Percentiles rank a stretch among this genome's conserved stretches.
These are phyloP conservation scores for Trichoderma virens DNA, from an alignment of 495 filamentous ascomycete species.

Conservation along the genomic window DNA sequence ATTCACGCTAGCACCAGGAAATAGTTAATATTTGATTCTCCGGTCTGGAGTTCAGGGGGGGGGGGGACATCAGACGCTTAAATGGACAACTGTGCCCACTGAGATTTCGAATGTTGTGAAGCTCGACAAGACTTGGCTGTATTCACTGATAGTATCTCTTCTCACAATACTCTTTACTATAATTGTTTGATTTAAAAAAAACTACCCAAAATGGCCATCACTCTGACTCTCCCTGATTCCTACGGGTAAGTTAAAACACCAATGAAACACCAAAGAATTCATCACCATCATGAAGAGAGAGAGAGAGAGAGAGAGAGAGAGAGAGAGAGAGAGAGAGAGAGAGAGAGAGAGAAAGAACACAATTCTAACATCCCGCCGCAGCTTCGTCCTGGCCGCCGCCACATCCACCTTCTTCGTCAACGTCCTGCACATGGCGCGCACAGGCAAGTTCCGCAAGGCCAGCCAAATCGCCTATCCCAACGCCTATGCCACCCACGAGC, in stretches of 20 bases:
- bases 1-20: no score
- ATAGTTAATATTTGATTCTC: no score
- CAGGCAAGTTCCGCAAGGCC: slow-evolving; percentile 37
- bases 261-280: not conserved
- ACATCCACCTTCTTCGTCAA: slow-evolving; percentile 52
- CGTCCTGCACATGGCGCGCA: slow-evolving; percentile 42
- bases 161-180: no score
- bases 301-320: not conserved
- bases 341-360: not conserved
- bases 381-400: slow-evolving; percentile 52
- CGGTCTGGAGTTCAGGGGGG: no score
- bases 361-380: slow-evolving; percentile 12
- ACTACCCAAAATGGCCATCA: slow-evolving; percentile 18
- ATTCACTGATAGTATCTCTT: not conserved
- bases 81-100: not conserved
- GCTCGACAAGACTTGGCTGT: not conserved
- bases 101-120: not conserved
- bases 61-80: not conserved
- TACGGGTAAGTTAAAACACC: slow-evolving; percentile 31
- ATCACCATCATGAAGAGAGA: not conserved
- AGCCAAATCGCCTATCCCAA: slow-evolving; percentile 57
- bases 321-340: no score
- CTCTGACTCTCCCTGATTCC: slow-evolving; percentile 27
- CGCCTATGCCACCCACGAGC: slow-evolving; percentile 52
- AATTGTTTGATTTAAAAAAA: not conserved